Base-by-base conservation (phyloP, 2,329 filamentous ascomycete genomes). In the Arthrobotrys musiformis region DNA sequence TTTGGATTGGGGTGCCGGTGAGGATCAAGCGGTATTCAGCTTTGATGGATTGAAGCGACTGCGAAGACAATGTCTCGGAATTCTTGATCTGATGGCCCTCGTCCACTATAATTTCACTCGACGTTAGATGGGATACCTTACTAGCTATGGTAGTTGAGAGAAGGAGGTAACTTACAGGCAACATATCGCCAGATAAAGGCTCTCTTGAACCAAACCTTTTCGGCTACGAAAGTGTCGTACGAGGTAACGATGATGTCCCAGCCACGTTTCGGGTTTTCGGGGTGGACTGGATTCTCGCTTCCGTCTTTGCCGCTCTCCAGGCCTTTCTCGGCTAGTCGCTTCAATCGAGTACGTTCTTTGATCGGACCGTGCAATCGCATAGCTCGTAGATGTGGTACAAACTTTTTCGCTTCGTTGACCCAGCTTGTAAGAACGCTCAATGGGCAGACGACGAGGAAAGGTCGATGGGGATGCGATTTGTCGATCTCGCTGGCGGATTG, bases 81-180 rank as follows among this genome's bases (percentile, higher is more conserved):
- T 97, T 98, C 85, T 97, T 97, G 83, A 99, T 86, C 81, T 93
- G 90, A 84, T 99, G 95, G 0, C 94, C 95, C 84, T 99, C 95
- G 82, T 99, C 95, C 81, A 93, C 98, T n/a, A 98, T n/a, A n/a
- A n/a, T 90, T 88, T 89, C 26, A 83, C 85, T 72, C 82, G 82
- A 81, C 92, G 90, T 64, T 24, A 58, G 22, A 35, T 35, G 52
- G 17, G 15, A n/a, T n/a, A n/a, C 28, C 35, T 54, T 19, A 19
- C 11, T 9, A 87, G 87, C 11, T 22, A 15, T 7, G 2, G 46
- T 87, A 88, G 0, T 89, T 83, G 86, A 87, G 89, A 60, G 87
- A 86, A 0, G 89, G 86, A 0, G 89, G 81, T 0, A 87, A 85
- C 88, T 88, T 86, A 1, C 88, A 82, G 1, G 88, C 84, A n/a